Evolutionary conservation across 176 grass and related monocot species (phyloP), one percentile per base, ranked within the genome.

Genomic region (Carex littledalei): DNA sequence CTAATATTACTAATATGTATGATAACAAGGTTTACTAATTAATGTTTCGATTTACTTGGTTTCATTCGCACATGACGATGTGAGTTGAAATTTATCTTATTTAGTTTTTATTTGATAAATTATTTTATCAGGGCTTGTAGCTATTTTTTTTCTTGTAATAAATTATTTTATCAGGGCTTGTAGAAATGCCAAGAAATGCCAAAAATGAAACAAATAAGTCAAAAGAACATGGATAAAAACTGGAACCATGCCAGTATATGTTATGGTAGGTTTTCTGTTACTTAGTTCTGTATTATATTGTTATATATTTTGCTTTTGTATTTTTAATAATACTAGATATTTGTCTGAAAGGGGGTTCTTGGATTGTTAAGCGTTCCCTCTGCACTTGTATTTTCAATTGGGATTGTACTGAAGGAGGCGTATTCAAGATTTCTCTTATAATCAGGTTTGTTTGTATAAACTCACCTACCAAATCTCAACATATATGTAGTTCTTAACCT

Each of bases 331-430:
- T 77, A 18, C 11, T 77, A 21, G 3, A 55, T 54, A 10, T 77
- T 77, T 77, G 13, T 69, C 88, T 86, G 24, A 39, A 78, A 97
- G 93, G 89, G 89, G 10, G 88, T 91, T 81, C 83, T 98, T 90
- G 95, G 91, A 29, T 80, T 98, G 75, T 88, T 95, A 78, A 92
- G 89, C 63, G 87, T 95, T 70, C 95, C 95, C 2, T 90, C 89
- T 35, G 89, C 85, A 45, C 83, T 98, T 73, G 89, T 98, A 50
- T 86, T 95, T 59, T 86, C 61, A 67, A 88, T 92, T 43, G 95
- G 93, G 47, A 56, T 35, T 37, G 79, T 95, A 3, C 78, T 98
- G 35, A 95, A 92, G 85, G 95, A 95, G 69, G 18, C 79, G 5
- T 21, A 77, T 47, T 50, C 60, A 86, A 81, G 77, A 95, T 77